A percentile compares a stretch with the other conserved stretches of the same genome.
Conservation (phyloP, 805 yeast species). For the Pichia phayaonensis region DNA sequence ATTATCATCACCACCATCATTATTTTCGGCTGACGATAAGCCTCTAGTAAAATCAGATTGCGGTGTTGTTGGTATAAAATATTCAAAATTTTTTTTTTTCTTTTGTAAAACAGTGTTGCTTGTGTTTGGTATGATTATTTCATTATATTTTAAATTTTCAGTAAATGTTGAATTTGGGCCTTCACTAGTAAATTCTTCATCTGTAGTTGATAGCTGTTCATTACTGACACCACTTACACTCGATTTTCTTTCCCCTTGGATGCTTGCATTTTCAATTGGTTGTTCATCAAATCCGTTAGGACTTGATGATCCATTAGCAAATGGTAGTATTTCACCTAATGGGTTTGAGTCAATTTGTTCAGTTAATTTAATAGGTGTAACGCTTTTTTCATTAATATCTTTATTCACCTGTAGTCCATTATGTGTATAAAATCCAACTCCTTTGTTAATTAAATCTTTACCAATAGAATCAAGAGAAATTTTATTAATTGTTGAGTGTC, state of each 20-base stretch:
- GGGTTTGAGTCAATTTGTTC: background rate
- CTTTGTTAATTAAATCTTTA: background rate
- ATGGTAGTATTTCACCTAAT: background rate
- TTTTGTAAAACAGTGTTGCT: background rate
- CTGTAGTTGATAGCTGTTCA: background rate
- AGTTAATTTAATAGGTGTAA: background rate
- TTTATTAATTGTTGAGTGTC: background rate
- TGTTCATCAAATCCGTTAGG: background rate
- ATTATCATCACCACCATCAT: no score
- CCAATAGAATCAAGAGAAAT: background rate
- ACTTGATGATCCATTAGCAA: background rate
- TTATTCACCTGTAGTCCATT: background rate
- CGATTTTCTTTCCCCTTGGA: slow-evolving; percentile 3
- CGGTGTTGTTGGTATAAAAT: background rate
- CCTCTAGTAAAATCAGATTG: background rate
- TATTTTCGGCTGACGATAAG: no score
- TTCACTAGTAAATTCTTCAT: background rate
- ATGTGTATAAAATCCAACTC: slow-evolving; percentile 3
- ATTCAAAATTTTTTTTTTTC: background rate
- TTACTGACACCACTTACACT: background rate
- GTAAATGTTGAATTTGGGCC: background rate
- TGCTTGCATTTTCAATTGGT: background rate
- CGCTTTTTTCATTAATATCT: background rate
- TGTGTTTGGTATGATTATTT: background rate
- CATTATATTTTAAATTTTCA: background rate